A percentile compares a stretch with the other conserved stretches of the same genome.
Evolutionary conservation across 2,329 filamentous ascomycete genomes (phyloP).

Genomic region (Botrytis squamosa): DNA sequence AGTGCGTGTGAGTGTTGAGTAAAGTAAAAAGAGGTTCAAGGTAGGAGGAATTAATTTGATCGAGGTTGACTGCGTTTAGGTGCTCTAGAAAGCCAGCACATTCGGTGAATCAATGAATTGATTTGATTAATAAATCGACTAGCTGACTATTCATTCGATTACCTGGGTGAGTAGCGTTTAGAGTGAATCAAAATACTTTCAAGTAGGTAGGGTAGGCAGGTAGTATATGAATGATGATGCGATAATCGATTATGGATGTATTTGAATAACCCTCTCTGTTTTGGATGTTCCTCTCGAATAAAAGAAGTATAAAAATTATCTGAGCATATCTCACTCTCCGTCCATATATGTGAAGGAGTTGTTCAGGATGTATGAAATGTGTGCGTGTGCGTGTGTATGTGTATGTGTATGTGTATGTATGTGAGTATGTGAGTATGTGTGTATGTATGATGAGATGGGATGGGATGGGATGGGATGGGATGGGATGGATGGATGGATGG

Average conservation of each 20-base stretch:
- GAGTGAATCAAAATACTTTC: not conserved
- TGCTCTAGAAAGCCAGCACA: conserved; percentile 23
- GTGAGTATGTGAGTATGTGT: not conserved
- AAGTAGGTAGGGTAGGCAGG: not conserved
- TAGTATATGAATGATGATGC: not conserved
- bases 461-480: not conserved
- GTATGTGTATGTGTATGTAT: not conserved
- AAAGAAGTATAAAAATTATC: not conserved
- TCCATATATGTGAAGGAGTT: not conserved
- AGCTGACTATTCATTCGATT: not conserved
- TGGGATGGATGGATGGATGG: not conserved
- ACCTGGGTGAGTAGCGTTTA: not conserved
- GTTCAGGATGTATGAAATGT: not conserved
- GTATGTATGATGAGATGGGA: conserved; percentile 1
- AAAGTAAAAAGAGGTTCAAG: not conserved
- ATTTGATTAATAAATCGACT: not conserved
- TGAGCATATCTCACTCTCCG: not conserved
- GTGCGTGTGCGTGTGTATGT: not conserved
- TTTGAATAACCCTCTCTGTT: not conserved
- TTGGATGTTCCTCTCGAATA: not conserved
- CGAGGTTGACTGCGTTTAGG: conserved; percentile 19
- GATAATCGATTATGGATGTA: not conserved
- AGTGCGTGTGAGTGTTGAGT: not conserved
- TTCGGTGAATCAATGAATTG: conserved; percentile 19
- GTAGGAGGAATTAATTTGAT: conserved; percentile 13